These are phyloP conservation scores for Zymoseptoria ardabiliae DNA, from an alignment of 2,329 filamentous ascomycete species.

Conservation along the genomic window DNA sequence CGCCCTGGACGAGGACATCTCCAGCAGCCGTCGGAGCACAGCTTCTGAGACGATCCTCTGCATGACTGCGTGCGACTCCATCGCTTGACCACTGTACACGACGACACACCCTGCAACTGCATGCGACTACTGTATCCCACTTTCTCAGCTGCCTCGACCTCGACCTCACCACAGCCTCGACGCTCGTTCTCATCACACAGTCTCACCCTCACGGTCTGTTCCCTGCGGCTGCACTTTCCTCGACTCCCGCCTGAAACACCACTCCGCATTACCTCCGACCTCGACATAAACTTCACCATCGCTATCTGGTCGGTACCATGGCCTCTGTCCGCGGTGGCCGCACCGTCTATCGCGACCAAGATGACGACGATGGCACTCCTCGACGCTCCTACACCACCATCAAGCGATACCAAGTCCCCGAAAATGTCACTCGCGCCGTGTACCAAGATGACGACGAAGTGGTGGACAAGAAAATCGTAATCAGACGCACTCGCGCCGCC, in stretches of 20 bases:
- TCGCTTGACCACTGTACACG: neutral
- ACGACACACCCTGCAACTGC: neutral
- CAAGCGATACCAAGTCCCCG: conserved; percentile 53
- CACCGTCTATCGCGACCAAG: conserved; percentile 38
- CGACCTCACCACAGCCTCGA: neutral
- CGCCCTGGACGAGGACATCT: too few species aligned
- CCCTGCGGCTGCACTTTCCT: too few species aligned
- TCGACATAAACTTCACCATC: neutral
- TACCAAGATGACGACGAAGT: conserved; percentile 31
- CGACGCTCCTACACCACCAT: conserved; percentile 47
- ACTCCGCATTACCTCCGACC: neutral
- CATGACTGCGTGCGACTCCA: neutral
- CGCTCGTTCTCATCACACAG: neutral
- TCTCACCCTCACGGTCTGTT: neutral
- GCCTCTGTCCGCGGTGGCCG: conserved; percentile 33
- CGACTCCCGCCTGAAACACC: neutral
- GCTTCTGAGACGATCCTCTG: neutral
- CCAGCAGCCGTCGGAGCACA: neutral
- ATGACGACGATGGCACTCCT: conserved; percentile 33
- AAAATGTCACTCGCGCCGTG: conserved; percentile 33
- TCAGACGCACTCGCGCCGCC: conserved; percentile 27
- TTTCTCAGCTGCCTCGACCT: neutral
- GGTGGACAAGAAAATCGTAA: conserved; percentile 40
- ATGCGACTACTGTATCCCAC: neutral
- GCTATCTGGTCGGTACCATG: conserved; percentile 6